Base-by-base conservation (phyloP, 2,329 filamentous ascomycete genomes). In the Fusarium marasasianum region DNA sequence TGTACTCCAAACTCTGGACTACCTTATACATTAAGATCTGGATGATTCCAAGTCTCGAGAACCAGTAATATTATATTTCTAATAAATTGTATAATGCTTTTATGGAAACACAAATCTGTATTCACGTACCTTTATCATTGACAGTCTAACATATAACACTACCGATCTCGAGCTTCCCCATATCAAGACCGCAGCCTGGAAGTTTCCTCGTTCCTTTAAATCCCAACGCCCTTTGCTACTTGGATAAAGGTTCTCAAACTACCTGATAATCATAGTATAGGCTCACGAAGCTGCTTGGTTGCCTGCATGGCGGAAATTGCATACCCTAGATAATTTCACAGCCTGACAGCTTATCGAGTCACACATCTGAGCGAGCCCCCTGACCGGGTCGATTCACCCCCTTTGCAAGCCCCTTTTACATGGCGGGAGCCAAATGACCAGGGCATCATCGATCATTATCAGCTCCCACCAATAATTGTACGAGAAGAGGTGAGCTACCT, bases 281-380 rank as follows among this genome's bases (percentile, higher is more conserved):
- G 35, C 40, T 55, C 26, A 65, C 57, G 48, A 37, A 35, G 43
- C 37, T 63, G 58, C 45, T 58, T 54, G 53, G 66, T 44, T 54
- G 76, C 72, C 63, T 74, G 63, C 60, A 72, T 24, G 45, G 41
- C 74, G 72, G 74, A 78, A 63, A 77, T 77, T 78, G 66, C 74
- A 67, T 47, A 56, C 57, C 66, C 72, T 70, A 62, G 59, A 77
- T 67, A 75, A 77, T 76, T 66, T 76, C 66, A 64, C 61, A 69
- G 35, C 50, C n/a, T 38, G 50, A 54, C 35, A 40, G 44, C 60
- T 54, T 58, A 44, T 68, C 65, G 63, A 74, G 69, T 66, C 72
- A 66, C 67, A 44, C 26, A 53, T 56, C 40, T 65, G 31, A 64
- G 51, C 50, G 33, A 43, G 24, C 37, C 54, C 59, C 62, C 59